These are phyloP conservation scores for Gossypium laxum DNA, from an alignment of 441 rosid species.

Conservation along the genomic window DNA sequence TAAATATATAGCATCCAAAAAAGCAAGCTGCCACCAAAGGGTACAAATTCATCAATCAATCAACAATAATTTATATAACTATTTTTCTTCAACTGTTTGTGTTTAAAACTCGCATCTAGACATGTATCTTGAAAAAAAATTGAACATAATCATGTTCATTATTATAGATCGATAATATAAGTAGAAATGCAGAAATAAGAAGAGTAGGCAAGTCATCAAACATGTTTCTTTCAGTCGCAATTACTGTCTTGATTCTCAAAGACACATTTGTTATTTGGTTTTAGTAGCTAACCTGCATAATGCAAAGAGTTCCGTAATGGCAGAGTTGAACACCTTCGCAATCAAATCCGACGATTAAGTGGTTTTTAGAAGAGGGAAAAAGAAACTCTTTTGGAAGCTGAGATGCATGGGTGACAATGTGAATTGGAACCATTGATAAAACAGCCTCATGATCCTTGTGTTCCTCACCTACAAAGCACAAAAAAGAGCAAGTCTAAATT, in stretches of 20 bases:
- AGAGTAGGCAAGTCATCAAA: neutral
- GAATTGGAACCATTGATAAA: slow-evolving; percentile 12
- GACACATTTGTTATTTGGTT: neutral
- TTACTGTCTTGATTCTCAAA: neutral
- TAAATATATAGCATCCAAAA: slow-evolving; percentile 16
- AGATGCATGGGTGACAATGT: slow-evolving; percentile 13
- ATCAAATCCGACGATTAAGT: slow-evolving; percentile 15
- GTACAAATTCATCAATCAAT: neutral
- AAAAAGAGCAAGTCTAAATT: neutral
- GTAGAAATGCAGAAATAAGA: neutral
- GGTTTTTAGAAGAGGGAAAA: slow-evolving; percentile 10
- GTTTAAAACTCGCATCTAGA: too few species aligned
- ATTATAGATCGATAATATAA: neutral
- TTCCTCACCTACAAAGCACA: neutral
- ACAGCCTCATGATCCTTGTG: slow-evolving; percentile 2
- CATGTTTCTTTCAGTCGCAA: neutral
- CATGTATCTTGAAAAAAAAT: neutral
- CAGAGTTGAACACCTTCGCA: slow-evolving; percentile 17
- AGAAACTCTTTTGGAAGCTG: slow-evolving; percentile 18
- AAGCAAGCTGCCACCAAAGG: slow-evolving; percentile 13
- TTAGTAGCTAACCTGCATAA: slow-evolving; percentile 17
- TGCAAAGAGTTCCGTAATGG: slow-evolving; percentile 18
- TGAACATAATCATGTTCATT: neutral
- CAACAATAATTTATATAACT: neutral
- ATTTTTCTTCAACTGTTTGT: too few species aligned